A percentile compares a stretch with the other conserved stretches of the same genome.
Conservation (phyloP, 768 basidiomycete genomes). For the Rhizopogon vinicolor region DNA sequence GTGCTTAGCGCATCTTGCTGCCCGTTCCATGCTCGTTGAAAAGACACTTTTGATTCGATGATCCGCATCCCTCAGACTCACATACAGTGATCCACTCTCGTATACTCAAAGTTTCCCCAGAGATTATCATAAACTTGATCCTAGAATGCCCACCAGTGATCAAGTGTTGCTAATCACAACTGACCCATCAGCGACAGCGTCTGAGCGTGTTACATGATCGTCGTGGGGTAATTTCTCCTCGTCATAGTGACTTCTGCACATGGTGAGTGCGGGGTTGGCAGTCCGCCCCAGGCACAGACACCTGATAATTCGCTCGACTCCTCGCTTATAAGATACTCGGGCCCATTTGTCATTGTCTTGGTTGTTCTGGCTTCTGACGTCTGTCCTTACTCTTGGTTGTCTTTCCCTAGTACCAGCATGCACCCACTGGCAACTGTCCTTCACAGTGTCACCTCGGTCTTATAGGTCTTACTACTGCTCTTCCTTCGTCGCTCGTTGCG, state of each 20-base stretch:
- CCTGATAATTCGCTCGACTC: background rate
- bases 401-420: background rate
- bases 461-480: conserved; percentile 3
- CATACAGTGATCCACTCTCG: too few species aligned
- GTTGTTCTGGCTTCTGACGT: background rate
- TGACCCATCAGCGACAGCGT: background rate
- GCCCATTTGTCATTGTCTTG: background rate
- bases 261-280: background rate
- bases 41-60: too few species aligned
- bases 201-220: background rate
- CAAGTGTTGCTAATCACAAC: too few species aligned
- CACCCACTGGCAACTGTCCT: background rate
- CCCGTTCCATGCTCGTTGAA: too few species aligned
- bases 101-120: too few species aligned
- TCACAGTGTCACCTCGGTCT: background rate
- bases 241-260: background rate
- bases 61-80: too few species aligned
- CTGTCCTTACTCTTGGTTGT: background rate
- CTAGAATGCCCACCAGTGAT: too few species aligned
- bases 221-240: background rate
- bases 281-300: background rate
- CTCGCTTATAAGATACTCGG: background rate
- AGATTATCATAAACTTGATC: too few species aligned
- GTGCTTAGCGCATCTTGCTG: too few species aligned
- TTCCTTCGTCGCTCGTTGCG: conserved; percentile 1